phyloP scores from a whole-genome alignment of 1,284 basidiomycete species.

The Cryptococcus floricola region DNA sequence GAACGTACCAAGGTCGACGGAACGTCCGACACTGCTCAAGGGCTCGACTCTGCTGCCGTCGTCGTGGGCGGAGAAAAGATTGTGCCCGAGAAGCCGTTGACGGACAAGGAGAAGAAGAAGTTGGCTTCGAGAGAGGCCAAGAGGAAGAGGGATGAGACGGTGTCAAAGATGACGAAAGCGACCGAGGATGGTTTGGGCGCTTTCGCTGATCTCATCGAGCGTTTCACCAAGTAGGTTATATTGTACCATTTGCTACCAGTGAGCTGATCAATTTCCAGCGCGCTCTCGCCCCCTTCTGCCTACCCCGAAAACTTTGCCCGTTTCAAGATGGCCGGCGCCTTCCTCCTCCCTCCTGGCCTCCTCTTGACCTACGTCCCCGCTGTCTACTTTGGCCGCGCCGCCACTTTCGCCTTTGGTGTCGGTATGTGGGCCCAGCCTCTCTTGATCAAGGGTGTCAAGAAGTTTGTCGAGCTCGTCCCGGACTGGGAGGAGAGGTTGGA shows the following conservation, averaged over 20 bases:
- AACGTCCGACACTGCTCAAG: conserved; percentile 19
- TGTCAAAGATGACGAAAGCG: conserved; percentile 46
- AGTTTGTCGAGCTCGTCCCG: conserved; percentile 52
- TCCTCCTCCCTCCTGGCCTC: conserved; percentile 46
- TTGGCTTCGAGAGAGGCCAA: conserved; percentile 45
- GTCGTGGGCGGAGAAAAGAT: conserved; percentile 32
- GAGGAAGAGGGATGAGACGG: conserved; percentile 48
- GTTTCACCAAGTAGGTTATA: conserved; percentile 46
- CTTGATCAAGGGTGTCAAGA: conserved; percentile 47
- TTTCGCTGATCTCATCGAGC: conserved; percentile 48
- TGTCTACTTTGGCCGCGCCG: conserved; percentile 50
- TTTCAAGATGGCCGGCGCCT: conserved; percentile 46
- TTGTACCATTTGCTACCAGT: background rate
- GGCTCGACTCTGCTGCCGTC: conserved; percentile 33
- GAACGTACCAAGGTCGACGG: conserved; percentile 5
- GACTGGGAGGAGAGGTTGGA: conserved; percentile 53
- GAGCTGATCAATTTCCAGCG: conserved; percentile 21
- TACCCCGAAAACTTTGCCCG: conserved; percentile 49
- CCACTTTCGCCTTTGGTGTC: conserved; percentile 53
- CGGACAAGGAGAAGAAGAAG: conserved; percentile 43
- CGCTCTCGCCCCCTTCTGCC: conserved; percentile 44
- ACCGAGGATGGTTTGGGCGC: conserved; percentile 47
- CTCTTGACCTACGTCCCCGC: conserved; percentile 51
- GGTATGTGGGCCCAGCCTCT: conserved; percentile 57
- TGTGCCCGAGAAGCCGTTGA: conserved; percentile 24